A percentile compares a stretch with the other conserved stretches of the same genome.
These are phyloP conservation scores for Glomus cerebriforme DNA, from an alignment of 192 early-diverging fungal species.

Conservation along the genomic window DNA sequence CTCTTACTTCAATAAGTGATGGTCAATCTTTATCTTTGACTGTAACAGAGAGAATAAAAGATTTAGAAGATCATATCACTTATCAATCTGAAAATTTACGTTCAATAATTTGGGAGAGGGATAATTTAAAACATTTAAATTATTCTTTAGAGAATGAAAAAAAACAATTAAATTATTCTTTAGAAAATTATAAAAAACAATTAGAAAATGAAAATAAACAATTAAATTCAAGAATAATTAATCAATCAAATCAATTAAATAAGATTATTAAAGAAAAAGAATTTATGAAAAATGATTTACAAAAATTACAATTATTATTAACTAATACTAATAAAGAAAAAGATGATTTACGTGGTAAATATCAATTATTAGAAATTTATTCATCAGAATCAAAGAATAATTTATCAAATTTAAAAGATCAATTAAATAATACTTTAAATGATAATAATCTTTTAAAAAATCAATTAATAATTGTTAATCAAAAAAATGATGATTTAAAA, in stretches of 20 bases:
- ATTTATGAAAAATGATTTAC: background rate
- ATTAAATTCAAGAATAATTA: background rate
- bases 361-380: conserved; percentile 21
- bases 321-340: background rate
- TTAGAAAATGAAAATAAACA: background rate
- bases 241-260: background rate
- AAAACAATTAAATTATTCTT: background rate
- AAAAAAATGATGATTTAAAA: background rate
- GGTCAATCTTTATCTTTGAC: conserved; percentile 5
- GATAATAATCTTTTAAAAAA: background rate
- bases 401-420: background rate
- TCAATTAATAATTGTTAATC: background rate
- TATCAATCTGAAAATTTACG: conserved; percentile 23
- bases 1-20: background rate
- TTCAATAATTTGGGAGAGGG: conserved; percentile 20
- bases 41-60: background rate
- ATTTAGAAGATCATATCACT: conserved; percentile 8
- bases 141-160: background rate
- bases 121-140: conserved; percentile 17
- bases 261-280: background rate
- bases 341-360: conserved; percentile 13
- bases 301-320: conserved; percentile 10
- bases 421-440: background rate
- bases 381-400: background rate
- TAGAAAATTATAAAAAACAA: too few species aligned